A percentile compares a stretch with the other conserved stretches of the same genome.
phyloP scores from a whole-genome alignment of 2,329 filamentous ascomycete genomes.

The Harringtonia aguacate region DNA sequence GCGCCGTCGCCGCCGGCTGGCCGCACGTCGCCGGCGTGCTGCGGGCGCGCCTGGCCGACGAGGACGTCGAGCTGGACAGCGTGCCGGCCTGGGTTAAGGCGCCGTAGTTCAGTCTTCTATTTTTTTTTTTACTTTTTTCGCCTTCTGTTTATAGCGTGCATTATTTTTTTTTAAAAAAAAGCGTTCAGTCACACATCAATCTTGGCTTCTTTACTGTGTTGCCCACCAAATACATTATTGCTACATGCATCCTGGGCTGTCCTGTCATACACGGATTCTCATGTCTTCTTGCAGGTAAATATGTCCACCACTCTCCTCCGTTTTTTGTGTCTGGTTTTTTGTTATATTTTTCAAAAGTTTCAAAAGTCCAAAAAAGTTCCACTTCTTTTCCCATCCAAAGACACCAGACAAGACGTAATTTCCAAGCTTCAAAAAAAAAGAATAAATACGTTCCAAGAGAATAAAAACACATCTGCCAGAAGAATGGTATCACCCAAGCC shows the following conservation, averaged over 20 bases:
- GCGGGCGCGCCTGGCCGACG: constrained; percentile 44
- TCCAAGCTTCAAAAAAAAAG: neutral
- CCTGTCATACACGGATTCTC: neutral
- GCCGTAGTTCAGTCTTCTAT: constrained; percentile 1
- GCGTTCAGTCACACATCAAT: neutral
- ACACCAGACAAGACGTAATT: neutral
- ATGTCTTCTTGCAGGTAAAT: neutral
- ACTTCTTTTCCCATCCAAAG: too few species aligned
- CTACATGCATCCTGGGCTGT: neutral
- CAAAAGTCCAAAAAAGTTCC: neutral
- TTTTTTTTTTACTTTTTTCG: neutral
- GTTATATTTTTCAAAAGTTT: neutral
- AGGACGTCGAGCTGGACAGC: constrained; percentile 41
- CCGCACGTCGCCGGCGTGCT: constrained; percentile 64
- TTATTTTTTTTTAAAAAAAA: neutral
- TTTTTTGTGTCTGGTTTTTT: too few species aligned
- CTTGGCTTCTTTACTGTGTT: too few species aligned
- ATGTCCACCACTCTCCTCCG: neutral
- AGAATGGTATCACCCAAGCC: neutral
- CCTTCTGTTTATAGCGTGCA: neutral
- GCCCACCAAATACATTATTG: neutral
- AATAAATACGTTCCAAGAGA: neutral
- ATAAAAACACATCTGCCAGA: constrained; percentile 1
- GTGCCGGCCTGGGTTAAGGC: constrained; percentile 22
- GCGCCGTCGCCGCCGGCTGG: constrained; percentile 61